Conservation (phyloP, 140 eudicot species). For the Bidens hawaiensis region DNA sequence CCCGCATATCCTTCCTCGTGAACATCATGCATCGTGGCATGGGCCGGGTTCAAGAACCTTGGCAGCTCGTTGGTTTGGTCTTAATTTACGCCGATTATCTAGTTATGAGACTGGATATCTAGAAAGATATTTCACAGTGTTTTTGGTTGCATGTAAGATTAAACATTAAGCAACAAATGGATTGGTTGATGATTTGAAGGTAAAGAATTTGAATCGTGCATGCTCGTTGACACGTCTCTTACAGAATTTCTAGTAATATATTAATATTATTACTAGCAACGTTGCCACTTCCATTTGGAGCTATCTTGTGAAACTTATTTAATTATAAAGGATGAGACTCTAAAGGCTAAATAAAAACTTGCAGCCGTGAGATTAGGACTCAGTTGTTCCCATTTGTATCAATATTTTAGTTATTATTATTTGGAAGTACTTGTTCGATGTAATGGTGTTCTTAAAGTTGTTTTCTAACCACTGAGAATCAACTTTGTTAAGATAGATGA, state of each 20-base stretch:
- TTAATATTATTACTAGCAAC: background rate
- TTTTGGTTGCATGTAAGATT: background rate
- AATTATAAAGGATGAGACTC: background rate
- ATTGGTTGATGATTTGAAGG: background rate
- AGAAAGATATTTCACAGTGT: conserved; percentile 17
- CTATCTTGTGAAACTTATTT: background rate
- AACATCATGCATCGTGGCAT: conserved; percentile 15
- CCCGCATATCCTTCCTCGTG: conserved; percentile 32
- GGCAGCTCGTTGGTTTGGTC: conserved; percentile 16
- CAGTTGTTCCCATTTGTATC: no score
- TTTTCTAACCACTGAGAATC: no score
- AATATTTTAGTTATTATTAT: no score
- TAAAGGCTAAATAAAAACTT: no score
- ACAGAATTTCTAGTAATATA: background rate
- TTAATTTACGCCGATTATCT: background rate
- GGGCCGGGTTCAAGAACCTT: conserved; percentile 15
- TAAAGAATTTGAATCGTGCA: background rate
- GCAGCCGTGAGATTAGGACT: no score
- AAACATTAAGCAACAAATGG: background rate
- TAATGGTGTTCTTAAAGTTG: no score
- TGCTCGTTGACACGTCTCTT: background rate
- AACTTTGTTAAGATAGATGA: no score
- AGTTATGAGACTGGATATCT: conserved; percentile 1
- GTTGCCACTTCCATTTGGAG: background rate
- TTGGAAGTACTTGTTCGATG: no score